Conservation (phyloP, 495 filamentous ascomycete species). For the Elasticomyces elasticus region DNA sequence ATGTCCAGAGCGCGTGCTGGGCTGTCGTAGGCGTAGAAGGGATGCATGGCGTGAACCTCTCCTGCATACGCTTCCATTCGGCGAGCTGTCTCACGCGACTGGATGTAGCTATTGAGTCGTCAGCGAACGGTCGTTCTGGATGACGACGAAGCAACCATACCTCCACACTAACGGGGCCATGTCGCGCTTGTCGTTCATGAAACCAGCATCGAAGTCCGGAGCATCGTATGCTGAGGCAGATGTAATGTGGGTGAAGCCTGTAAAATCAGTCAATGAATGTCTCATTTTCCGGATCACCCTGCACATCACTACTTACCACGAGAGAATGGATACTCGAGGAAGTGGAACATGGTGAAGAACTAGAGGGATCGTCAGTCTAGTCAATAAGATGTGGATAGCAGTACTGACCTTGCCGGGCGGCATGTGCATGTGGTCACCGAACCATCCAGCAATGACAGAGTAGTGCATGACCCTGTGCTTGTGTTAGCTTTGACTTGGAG, state of each 20-base stretch:
- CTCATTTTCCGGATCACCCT: no score
- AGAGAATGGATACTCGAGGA: conserved; percentile 74
- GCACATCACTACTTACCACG: no score
- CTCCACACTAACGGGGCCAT: conserved; percentile 53
- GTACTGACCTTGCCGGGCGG: conserved; percentile 35
- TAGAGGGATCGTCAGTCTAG: conserved; percentile 37
- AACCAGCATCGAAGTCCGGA: conserved; percentile 69
- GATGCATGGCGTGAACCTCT: conserved; percentile 58
- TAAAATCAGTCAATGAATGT: no score
- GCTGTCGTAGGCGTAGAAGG: conserved; percentile 57
- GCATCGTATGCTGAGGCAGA: conserved; percentile 60
- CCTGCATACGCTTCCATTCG: conserved; percentile 71
- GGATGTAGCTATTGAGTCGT: conserved; percentile 82
- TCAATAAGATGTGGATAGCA: background rate
- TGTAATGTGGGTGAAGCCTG: conserved; percentile 56
- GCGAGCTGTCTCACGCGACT: conserved; percentile 70
- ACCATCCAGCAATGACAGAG: conserved; percentile 34
- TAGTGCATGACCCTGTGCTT: conserved; percentile 53
- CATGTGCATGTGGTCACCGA: conserved; percentile 32
- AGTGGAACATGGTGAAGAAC: conserved; percentile 84
- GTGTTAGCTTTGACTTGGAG: background rate
- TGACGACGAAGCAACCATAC: no score
- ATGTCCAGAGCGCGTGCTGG: conserved; percentile 60
- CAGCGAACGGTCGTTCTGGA: background rate
- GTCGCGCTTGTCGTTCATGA: conserved; percentile 72